Conservation (phyloP, 2,329 filamentous ascomycete species). For the Calonectria henricotiae region DNA sequence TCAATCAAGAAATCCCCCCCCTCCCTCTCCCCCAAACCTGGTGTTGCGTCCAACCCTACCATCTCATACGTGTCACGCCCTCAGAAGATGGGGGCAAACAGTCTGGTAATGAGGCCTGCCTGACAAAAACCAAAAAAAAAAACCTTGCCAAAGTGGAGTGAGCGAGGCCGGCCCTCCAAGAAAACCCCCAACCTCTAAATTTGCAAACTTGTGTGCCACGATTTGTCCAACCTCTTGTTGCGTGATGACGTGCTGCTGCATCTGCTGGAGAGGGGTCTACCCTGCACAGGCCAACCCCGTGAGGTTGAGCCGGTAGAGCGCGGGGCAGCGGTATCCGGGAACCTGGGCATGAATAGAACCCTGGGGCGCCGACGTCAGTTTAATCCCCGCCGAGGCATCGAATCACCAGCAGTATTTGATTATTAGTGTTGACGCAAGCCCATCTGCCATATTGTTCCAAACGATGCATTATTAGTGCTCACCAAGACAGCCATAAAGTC, state of each 20-base stretch:
- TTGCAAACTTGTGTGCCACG: slow-evolving; percentile 1
- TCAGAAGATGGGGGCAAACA: neutral
- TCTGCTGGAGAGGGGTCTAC: slow-evolving; percentile 20
- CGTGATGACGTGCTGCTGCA: slow-evolving; percentile 17
- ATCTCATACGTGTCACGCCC: slow-evolving; percentile 8
- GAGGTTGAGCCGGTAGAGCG: neutral
- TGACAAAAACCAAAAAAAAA: neutral
- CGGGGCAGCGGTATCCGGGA: slow-evolving; percentile 16
- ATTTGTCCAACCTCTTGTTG: slow-evolving; percentile 10
- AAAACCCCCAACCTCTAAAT: neutral
- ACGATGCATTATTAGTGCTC: neutral
- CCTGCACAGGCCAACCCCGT: slow-evolving; percentile 6
- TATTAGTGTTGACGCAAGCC: neutral
- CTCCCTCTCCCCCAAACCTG: neutral
- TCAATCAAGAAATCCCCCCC: slow-evolving; percentile 4
- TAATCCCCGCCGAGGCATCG: neutral
- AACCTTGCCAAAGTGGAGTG: neutral
- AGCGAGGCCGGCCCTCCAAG: slow-evolving; percentile 3
- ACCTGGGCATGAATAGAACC: slow-evolving; percentile 5
- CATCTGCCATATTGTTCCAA: neutral
- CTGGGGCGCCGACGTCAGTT: neutral
- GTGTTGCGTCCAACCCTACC: slow-evolving; percentile 1
- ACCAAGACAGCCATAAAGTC: neutral
- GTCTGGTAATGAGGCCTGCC: slow-evolving; percentile 3
- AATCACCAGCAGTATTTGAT: too few relatives aligned